Percentiles rank a stretch among this genome's conserved stretches.
These are phyloP conservation scores for Hyaloscypha finlandica DNA, from an alignment of 495 filamentous ascomycete species.

Conservation along the genomic window DNA sequence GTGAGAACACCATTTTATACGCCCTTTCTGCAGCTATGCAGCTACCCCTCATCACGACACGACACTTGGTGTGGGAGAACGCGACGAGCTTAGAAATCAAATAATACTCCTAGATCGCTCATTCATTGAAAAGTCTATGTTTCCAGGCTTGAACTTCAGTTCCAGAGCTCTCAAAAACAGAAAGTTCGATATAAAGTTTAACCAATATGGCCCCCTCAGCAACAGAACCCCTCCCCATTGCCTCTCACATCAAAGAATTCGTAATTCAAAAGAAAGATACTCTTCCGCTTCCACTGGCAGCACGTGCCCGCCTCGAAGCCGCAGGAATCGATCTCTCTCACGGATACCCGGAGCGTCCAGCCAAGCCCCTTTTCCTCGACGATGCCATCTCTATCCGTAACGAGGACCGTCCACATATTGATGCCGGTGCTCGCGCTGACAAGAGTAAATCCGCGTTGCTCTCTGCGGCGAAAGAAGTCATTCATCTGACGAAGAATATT, in stretches of 20 bases:
- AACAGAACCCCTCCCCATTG: conserved; percentile 45
- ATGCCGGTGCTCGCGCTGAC: conserved; percentile 66
- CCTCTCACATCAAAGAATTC: conserved; percentile 60
- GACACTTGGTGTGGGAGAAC: not conserved
- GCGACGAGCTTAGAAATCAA: not conserved
- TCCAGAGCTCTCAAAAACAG: not conserved
- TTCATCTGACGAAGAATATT: conserved; percentile 64
- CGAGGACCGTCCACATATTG: conserved; percentile 57
- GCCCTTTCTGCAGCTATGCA: not conserved
- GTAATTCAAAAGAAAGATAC: conserved; percentile 62
- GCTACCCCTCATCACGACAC: not conserved
- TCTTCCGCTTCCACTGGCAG: conserved; percentile 54
- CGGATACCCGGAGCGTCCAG: conserved; percentile 69
- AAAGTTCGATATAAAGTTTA: too few species aligned
- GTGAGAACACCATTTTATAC: not conserved
- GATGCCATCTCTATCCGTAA: conserved; percentile 65
- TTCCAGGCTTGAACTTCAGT: not conserved
- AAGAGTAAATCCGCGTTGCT: conserved; percentile 66
- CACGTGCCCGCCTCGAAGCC: conserved; percentile 59
- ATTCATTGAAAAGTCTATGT: not conserved
- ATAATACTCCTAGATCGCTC: not conserved
- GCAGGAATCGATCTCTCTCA: conserved; percentile 64
- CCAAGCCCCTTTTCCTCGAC: conserved; percentile 63
- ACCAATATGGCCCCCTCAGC: conserved; percentile 38
- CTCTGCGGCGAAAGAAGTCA: conserved; percentile 65